These are phyloP conservation scores for Alloteropsis angusta DNA, from an alignment of 202 grass and related monocot genomes.

Conservation along the genomic window DNA sequence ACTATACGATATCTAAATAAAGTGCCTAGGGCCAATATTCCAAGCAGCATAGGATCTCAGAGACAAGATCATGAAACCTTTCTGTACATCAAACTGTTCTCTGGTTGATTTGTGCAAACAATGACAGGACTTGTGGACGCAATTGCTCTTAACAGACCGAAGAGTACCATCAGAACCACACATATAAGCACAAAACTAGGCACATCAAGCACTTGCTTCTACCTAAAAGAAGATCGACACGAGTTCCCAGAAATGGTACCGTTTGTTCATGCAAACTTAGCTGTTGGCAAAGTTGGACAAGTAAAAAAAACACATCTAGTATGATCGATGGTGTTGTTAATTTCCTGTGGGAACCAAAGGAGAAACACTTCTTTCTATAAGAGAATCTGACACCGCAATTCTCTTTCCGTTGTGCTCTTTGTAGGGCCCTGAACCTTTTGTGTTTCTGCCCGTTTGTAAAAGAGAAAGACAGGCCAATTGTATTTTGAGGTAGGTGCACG, in stretches of 20 bases:
- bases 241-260: not conserved
- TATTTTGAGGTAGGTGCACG: not conserved
- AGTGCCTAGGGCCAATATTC: not conserved
- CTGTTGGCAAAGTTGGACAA: not conserved
- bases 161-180: not conserved
- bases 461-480: not conserved
- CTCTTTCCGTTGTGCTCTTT: not conserved
- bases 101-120: not conserved
- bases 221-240: not conserved
- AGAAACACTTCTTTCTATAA: not conserved
- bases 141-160: not conserved
- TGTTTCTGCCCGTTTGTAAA: not conserved
- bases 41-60: not conserved
- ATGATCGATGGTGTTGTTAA: not conserved
- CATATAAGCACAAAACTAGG: conserved; percentile 1
- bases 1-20: not conserved
- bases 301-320: not conserved
- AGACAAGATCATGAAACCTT: not conserved
- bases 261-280: not conserved
- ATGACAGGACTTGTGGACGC: not conserved
- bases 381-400: not conserved
- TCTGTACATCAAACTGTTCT: not conserved
- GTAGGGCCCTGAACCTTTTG: not conserved
- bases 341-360: not conserved
- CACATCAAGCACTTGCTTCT: not conserved